Percentiles rank a stretch among this genome's conserved stretches.
phyloP scores from a whole-genome alignment of 352 stramenopile genomes.

The Halophytophthora polymorphica region DNA sequence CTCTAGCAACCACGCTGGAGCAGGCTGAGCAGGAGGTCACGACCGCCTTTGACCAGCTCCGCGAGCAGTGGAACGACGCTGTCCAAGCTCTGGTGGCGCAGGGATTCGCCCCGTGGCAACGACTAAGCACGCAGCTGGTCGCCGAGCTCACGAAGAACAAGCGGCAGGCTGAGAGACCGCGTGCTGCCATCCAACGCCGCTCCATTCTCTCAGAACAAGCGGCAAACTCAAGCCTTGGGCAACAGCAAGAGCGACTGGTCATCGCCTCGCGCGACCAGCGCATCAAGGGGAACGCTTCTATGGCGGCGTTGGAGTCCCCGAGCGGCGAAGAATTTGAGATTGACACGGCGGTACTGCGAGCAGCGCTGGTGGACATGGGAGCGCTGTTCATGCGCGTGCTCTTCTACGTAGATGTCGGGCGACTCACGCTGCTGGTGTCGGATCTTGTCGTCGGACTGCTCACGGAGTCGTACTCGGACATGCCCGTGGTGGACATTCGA shows the following conservation, averaged over 20 bases:
- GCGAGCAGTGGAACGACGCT: slow-evolving; percentile 18
- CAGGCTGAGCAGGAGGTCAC: slow-evolving; percentile 28
- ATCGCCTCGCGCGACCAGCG: slow-evolving; percentile 4
- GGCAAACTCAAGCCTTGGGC: slow-evolving; percentile 24
- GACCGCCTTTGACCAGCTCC: slow-evolving; percentile 23
- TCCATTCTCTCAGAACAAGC: slow-evolving; percentile 23
- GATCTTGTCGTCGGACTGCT: slow-evolving; percentile 43
- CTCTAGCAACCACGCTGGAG: slow-evolving; percentile 19
- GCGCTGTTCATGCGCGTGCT: slow-evolving; percentile 23
- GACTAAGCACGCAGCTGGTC: slow-evolving; percentile 24
- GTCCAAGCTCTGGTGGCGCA: slow-evolving; percentile 15
- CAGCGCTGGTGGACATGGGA: slow-evolving; percentile 26
- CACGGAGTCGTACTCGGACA: slow-evolving; percentile 58
- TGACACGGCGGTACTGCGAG: slow-evolving; percentile 29
- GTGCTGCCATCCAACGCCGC: slow-evolving; percentile 24
- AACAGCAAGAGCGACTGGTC: slow-evolving; percentile 12
- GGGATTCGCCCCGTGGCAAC: slow-evolving; percentile 28
- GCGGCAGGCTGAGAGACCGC: slow-evolving; percentile 16
- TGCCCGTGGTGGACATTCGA: slow-evolving; percentile 55
- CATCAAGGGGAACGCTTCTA: slow-evolving; percentile 1
- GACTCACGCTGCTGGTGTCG: slow-evolving; percentile 22
- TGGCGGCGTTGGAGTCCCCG: background rate
- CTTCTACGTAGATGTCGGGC: slow-evolving; percentile 33
- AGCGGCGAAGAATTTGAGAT: slow-evolving; percentile 23
- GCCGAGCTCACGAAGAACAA: slow-evolving; percentile 31